A percentile compares a stretch with the other conserved stretches of the same genome.
Conservation (phyloP, 768 basidiomycete species). For the Phaffia australis region DNA sequence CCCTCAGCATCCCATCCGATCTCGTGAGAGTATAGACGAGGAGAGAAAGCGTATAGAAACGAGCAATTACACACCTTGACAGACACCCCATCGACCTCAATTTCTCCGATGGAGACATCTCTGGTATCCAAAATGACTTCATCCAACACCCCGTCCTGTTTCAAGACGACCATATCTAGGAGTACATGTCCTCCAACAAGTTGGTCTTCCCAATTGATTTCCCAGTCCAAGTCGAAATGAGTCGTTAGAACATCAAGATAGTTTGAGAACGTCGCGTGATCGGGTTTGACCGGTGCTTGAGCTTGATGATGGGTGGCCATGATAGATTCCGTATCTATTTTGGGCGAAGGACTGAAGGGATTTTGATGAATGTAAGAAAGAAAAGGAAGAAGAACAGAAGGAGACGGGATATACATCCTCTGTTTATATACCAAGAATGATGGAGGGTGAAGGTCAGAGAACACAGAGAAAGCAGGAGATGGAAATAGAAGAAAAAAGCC, state of each 20-base stretch:
- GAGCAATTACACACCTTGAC: constrained; percentile 13
- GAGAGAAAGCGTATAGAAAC: background rate
- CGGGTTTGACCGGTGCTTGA: constrained; percentile 22
- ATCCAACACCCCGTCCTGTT: constrained; percentile 44
- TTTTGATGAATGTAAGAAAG: background rate
- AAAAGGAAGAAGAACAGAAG: background rate
- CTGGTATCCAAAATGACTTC: constrained; percentile 54
- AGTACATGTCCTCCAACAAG: constrained; percentile 55
- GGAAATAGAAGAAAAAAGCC: no score
- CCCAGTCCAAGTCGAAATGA: constrained; percentile 66
- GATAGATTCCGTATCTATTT: constrained; percentile 27
- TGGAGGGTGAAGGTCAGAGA: no score
- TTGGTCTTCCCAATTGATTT: constrained; percentile 56
- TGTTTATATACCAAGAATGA: no score
- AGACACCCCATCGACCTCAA: constrained; percentile 10
- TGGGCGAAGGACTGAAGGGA: background rate
- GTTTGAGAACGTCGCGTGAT: constrained; percentile 65
- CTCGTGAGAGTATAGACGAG: background rate
- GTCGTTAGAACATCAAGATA: constrained; percentile 56
- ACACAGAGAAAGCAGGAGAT: no score
- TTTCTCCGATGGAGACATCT: constrained; percentile 50
- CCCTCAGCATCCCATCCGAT: background rate
- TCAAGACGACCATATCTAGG: constrained; percentile 49
- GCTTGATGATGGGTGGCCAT: constrained; percentile 43
- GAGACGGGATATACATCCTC: background rate